Evolutionary conservation across 2,329 filamentous ascomycete species (phyloP), one percentile per base, ranked within the genome.

Genomic region (Cladobotryum protrusum): DNA sequence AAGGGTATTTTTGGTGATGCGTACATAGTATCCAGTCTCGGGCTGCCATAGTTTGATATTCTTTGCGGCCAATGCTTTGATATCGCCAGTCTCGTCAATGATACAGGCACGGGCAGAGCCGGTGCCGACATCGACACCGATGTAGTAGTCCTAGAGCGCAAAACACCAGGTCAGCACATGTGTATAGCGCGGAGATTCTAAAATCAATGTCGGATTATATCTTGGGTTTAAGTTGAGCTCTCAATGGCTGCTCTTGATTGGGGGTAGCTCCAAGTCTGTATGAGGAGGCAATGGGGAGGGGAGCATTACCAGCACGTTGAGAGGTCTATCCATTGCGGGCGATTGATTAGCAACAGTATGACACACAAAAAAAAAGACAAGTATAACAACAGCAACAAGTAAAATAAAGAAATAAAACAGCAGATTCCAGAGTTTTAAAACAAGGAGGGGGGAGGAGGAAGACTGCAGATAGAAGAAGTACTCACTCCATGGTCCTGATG

Each of bases 101-200:
- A 99, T 89, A 70, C 93, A 97, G 48, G 93, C 93, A 65, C 93
- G 83, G 36, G 92, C 93, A 66, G 89, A 96, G 49, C 93, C 93
- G 17, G 93, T 99, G 47, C 93, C 93, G 45, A 99, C 92, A 72
- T 99, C 93, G 59, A 99, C 89, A 54, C 92, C 92, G 63, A 97
- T 80, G 63, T 79, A 84, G 60, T 83, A 76, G 54, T 82, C 76
- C 70, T 82, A 53, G 1, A 29, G 18, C 36, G 24, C n/a, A n/a
- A 32, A 15, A 15, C 20, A n/a, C 12, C 7, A 1, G 35, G 29
- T 51, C 17, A 51, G 45, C 18, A 39, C 17, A 24, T 14, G 35
- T 29, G 24, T 29, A 29, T 29, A 9, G 6, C 7, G 11, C 24
- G 11, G 7, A 8, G 24, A 29, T 29, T 6, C 24, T 29, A 6